Evolutionary conservation across 2,329 filamentous ascomycete genomes (phyloP).

Genomic region (Fusarium buharicum): DNA sequence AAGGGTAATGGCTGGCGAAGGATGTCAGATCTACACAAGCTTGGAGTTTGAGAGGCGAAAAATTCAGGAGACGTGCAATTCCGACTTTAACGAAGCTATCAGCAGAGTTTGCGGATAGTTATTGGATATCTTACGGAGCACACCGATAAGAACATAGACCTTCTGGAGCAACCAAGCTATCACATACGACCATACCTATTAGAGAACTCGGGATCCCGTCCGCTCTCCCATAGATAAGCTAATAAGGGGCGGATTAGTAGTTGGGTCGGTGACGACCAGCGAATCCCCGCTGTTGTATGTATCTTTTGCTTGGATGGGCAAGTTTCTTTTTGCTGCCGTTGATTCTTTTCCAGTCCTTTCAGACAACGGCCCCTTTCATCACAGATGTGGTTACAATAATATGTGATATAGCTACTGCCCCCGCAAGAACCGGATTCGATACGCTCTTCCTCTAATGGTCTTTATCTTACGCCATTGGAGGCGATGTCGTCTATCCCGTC

Average conservation of each 20-base stretch:
- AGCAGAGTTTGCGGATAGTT: background rate
- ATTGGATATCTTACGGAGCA: background rate
- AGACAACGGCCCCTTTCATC: too few species aligned
- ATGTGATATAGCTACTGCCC: too few species aligned
- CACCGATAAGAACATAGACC: too few species aligned
- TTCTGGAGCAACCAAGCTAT: rapidly evolving
- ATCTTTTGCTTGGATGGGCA: background rate
- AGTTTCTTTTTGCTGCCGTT: background rate
- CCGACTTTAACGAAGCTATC: conserved; percentile 2
- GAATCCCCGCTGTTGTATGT: background rate
- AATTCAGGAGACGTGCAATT: conserved; percentile 6
- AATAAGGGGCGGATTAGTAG: too few species aligned
- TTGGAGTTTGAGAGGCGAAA: conserved; percentile 23
- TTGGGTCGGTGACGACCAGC: background rate
- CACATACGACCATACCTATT: background rate
- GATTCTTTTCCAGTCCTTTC: too few species aligned
- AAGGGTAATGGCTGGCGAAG: conserved; percentile 28
- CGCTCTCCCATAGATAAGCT: background rate
- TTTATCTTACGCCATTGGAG: too few species aligned
- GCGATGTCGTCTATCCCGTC: too few species aligned
- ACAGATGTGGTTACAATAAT: too few species aligned
- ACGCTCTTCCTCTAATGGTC: too few species aligned
- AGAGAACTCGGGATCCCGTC: background rate
- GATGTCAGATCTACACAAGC: conserved; percentile 33
- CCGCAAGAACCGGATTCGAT: too few species aligned